Percentiles rank a stretch among this genome's conserved stretches.
phyloP scores from a whole-genome alignment of 495 filamentous ascomycete genomes.

The Penicillium lagena region DNA sequence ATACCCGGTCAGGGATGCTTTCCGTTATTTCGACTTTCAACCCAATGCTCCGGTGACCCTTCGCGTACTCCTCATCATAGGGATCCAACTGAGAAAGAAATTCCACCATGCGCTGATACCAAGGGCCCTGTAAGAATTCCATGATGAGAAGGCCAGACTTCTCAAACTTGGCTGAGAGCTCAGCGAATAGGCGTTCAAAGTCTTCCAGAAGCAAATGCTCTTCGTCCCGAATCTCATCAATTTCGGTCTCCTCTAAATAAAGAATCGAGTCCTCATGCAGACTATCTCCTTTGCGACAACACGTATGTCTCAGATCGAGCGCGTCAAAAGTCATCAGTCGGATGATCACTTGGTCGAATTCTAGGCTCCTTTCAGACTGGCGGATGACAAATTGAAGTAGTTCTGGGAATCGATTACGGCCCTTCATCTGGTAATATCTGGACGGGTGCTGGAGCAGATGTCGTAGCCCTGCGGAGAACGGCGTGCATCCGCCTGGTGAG shows the following conservation, averaged over 20 bases:
- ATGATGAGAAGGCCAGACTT: background rate
- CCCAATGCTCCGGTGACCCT: too few species aligned
- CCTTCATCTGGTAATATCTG: background rate
- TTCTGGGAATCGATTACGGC: background rate
- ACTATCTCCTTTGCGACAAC: background rate
- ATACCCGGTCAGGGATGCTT: background rate
- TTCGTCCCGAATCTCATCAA: slow-evolving; percentile 2
- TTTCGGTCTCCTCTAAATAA: background rate
- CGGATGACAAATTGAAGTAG: background rate
- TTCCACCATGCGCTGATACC: background rate
- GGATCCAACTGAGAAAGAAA: too few species aligned
- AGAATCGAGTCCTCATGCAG: background rate
- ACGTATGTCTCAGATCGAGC: background rate
- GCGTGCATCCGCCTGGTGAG: background rate
- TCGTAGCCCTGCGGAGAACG: background rate
- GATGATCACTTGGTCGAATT: background rate
- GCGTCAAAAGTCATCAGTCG: background rate
- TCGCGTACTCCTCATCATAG: too few species aligned
- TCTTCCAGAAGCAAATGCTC: background rate
- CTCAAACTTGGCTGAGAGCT: background rate
- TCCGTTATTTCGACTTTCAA: too few species aligned
- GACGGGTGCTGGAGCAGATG: background rate
- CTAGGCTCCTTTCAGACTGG: background rate
- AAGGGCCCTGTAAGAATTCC: slow-evolving; percentile 1
- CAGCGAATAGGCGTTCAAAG: background rate